Evolutionary conservation across 768 basidiomycete species (phyloP).

Genomic region (Boletus subparvulus): DNA sequence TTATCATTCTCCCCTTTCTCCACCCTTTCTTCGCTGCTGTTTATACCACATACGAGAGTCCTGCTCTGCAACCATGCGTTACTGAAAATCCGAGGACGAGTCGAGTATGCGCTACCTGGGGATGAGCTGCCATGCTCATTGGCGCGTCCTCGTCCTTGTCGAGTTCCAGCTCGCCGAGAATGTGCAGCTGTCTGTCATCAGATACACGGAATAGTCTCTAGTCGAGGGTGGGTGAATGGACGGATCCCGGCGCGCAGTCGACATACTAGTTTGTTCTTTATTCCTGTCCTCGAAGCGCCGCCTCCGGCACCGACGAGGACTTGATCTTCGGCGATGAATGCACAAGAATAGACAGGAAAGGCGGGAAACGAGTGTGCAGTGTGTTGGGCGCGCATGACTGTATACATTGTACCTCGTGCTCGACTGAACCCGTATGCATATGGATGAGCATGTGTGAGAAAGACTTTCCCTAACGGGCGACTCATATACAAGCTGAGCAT

Average conservation of each 20-base stretch:
- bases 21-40: constrained; percentile 66
- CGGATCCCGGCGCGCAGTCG: neutral
- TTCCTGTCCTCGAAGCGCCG: constrained; percentile 81
- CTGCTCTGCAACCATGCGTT: constrained; percentile 36
- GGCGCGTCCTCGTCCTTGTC: constrained; percentile 86
- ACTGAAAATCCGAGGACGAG: neutral
- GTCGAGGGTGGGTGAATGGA: constrained; percentile 7
- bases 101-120: constrained; percentile 43
- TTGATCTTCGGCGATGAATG: constrained; percentile 69
- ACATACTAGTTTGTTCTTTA: constrained; percentile 88
- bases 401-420: neutral
- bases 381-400: constrained; percentile 75
- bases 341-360: constrained; percentile 88
- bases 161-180: constrained; percentile 71
- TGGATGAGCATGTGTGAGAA: constrained; percentile 19
- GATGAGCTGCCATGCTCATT: constrained; percentile 86
- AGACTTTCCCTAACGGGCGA: constrained; percentile 7
- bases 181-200: constrained; percentile 49
- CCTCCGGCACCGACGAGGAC: constrained; percentile 89
- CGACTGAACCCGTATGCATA: neutral
- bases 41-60: constrained; percentile 81
- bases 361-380: constrained; percentile 69
- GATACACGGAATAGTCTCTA: constrained; percentile 71
- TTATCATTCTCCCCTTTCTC: constrained; percentile 76
- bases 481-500: neutral